These are phyloP conservation scores for Aschersonia sp. DNA, from an alignment of 2,329 filamentous ascomycete species.

Conservation along the genomic window DNA sequence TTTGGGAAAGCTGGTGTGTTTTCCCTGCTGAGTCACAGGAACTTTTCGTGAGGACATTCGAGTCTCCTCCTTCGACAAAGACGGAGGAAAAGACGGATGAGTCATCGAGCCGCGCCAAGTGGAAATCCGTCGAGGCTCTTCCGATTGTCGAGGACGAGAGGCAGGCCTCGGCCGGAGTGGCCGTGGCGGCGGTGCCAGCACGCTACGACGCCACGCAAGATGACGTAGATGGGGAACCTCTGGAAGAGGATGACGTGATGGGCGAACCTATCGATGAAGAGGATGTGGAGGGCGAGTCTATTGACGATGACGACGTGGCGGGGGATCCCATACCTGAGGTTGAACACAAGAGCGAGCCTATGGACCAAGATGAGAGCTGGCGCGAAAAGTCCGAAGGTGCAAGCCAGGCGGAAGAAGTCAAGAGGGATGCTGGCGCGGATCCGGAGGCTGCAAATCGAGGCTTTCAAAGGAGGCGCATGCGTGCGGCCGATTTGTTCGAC, in stretches of 20 bases:
- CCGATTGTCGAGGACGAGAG: conserved; percentile 4
- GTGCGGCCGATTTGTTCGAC: conserved; percentile 79
- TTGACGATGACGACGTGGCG: conserved; percentile 25
- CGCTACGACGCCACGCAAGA: conserved; percentile 16
- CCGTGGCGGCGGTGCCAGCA: neutral
- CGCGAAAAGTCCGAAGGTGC: conserved; percentile 14
- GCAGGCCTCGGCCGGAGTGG: conserved; percentile 5
- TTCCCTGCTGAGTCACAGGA: conserved; percentile 66
- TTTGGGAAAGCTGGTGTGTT: conserved; percentile 60
- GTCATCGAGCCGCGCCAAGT: conserved; percentile 24
- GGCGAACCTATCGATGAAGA: conserved; percentile 31
- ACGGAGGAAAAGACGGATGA: conserved; percentile 11
- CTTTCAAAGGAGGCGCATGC: conserved; percentile 46
- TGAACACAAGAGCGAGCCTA: conserved; percentile 23
- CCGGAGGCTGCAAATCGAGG: conserved; percentile 17
- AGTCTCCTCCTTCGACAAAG: conserved; percentile 43
- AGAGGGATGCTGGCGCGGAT: conserved; percentile 11
- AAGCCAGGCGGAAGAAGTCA: conserved; percentile 29
- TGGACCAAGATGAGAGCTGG: conserved; percentile 25
- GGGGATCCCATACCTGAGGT: conserved; percentile 30
- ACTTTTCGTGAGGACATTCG: conserved; percentile 54
- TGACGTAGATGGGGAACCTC: conserved; percentile 21
- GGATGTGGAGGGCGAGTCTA: conserved; percentile 30
- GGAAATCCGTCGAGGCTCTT: conserved; percentile 33
- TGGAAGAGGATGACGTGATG: conserved; percentile 28